phyloP scores from a whole-genome alignment of 345 rosid genomes.

The Corchorus capsularis region DNA sequence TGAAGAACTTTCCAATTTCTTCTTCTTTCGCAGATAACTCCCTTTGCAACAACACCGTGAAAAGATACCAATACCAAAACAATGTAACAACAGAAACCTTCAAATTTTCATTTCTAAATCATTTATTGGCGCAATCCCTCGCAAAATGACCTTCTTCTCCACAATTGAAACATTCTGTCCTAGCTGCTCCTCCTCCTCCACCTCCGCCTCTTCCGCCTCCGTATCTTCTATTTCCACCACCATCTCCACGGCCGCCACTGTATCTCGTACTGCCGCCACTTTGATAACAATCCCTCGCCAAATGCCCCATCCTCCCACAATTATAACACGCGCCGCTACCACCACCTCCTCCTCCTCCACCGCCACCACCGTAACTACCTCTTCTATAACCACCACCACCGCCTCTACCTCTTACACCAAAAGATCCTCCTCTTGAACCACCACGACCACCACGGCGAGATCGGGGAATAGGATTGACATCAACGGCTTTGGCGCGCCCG shows the following conservation, averaged over 20 bases:
- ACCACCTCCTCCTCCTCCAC: slow-evolving; percentile 26
- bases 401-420: slow-evolving; percentile 32
- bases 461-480: slow-evolving; percentile 35
- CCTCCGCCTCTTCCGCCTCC: slow-evolving; percentile 32
- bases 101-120: slow-evolving; percentile 29
- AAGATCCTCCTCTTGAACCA: slow-evolving; percentile 32
- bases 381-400: slow-evolving; percentile 29
- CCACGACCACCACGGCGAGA: slow-evolving; percentile 40
- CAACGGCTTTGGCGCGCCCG: slow-evolving; percentile 58
- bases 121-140: slow-evolving; percentile 47
- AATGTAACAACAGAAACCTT: background rate
- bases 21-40: background rate
- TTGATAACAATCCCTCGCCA: slow-evolving; percentile 65
- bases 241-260: slow-evolving; percentile 38
- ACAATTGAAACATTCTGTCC: slow-evolving; percentile 48
- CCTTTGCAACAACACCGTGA: slow-evolving; percentile 1
- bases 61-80: slow-evolving; percentile 10
- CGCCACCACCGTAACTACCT: slow-evolving; percentile 32
- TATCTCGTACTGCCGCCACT: slow-evolving; percentile 29
- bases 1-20: background rate
- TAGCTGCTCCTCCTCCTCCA: slow-evolving; percentile 31
- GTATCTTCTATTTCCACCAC: slow-evolving; percentile 35
- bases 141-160: slow-evolving; percentile 75
- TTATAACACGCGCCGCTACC: slow-evolving; percentile 51
- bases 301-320: slow-evolving; percentile 65